A percentile compares a stretch with the other conserved stretches of the same genome.
Conservation (phyloP, 257 asterid genomes). For the Solanum pinnatisectum region DNA sequence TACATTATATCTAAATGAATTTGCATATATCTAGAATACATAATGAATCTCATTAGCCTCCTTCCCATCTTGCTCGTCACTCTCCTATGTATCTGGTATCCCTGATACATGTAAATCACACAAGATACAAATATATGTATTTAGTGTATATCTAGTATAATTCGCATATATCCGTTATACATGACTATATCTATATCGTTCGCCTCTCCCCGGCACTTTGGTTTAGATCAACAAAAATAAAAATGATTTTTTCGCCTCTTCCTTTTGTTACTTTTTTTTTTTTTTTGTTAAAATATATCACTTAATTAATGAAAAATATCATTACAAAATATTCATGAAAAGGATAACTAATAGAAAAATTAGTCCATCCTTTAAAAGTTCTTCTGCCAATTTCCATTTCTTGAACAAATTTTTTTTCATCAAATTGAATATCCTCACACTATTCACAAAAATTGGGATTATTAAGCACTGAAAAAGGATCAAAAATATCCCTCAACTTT, state of each 20-base stretch:
- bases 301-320: not conserved
- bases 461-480: not conserved
- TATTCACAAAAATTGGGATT: not conserved
- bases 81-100: not conserved
- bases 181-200: not conserved
- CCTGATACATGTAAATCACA: not conserved
- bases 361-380: not conserved
- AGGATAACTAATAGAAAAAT: too few species aligned
- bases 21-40: too few species aligned
- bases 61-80: not conserved
- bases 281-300: not conserved
- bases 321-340: too few species aligned
- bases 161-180: too few species aligned
- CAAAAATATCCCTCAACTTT: too few species aligned
- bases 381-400: not conserved
- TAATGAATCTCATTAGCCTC: not conserved
- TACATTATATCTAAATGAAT: too few species aligned
- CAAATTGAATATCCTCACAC: not conserved
- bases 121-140: fast-evolving
- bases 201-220: too few species aligned
- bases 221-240: not conserved
- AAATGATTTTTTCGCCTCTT: not conserved
- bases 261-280: too few species aligned
- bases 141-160: not conserved
- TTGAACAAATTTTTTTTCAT: not conserved